Evolutionary conservation across 2,329 filamentous ascomycete genomes (phyloP).

Genomic region (Claviceps monticola): DNA sequence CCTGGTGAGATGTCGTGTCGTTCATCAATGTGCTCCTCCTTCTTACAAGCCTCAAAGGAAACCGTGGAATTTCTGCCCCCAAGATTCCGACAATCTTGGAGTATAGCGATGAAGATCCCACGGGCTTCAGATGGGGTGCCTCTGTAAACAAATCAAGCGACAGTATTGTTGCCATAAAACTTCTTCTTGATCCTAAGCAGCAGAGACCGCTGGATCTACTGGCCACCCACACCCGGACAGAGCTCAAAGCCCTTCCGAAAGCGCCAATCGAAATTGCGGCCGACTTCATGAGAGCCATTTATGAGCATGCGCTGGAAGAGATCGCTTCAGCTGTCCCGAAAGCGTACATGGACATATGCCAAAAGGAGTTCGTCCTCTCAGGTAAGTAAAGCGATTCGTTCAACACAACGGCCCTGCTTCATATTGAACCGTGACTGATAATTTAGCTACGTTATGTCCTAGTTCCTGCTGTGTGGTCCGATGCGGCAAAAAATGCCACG

Average conservation of each 20-base stretch:
- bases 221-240: not conserved
- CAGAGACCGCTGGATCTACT: conserved; percentile 7
- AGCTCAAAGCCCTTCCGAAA: conserved; percentile 8
- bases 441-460: conserved; percentile 18
- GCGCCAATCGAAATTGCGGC: conserved; percentile 6
- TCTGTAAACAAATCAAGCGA: conserved; percentile 1
- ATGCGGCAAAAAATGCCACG: conserved; percentile 37
- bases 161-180: conserved; percentile 10
- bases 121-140: conserved; percentile 22
- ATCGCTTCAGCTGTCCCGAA: conserved; percentile 16
- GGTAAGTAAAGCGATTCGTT: conserved; percentile 12
- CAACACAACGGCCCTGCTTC: not conserved
- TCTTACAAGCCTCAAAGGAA: conserved; percentile 27
- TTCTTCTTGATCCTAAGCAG: conserved; percentile 9
- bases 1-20: conserved; percentile 8
- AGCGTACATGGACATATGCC: conserved; percentile 7
- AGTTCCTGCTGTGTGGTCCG: conserved; percentile 45
- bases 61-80: conserved; percentile 26
- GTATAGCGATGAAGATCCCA: conserved; percentile 21
- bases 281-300: conserved; percentile 5
- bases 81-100: conserved; percentile 11
- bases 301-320: conserved; percentile 20
- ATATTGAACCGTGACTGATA: not conserved
- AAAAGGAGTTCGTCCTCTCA: conserved; percentile 27
- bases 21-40: conserved; percentile 23